These are phyloP conservation scores for Xanthoparmelia taractica DNA, from an alignment of 495 filamentous ascomycete genomes.

Conservation along the genomic window DNA sequence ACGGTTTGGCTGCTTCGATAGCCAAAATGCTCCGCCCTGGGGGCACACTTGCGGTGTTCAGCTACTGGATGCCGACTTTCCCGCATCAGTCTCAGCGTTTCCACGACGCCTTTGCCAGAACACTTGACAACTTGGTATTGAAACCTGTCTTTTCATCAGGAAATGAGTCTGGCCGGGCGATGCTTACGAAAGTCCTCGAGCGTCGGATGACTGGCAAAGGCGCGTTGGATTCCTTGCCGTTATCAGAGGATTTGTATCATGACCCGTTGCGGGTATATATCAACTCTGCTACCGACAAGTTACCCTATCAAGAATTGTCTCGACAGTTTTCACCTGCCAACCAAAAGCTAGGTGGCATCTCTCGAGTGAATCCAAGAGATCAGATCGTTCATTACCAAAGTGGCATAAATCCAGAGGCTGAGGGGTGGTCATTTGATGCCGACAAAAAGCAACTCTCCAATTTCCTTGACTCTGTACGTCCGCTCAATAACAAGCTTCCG, in stretches of 20 bases:
- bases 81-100: constrained; percentile 8
- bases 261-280: constrained; percentile 2
- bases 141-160: constrained; percentile 3
- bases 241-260: constrained; percentile 4
- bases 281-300: constrained; percentile 7
- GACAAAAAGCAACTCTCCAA: constrained; percentile 4
- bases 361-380: constrained; percentile 9
- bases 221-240: constrained; percentile 5
- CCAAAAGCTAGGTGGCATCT: constrained; percentile 1
- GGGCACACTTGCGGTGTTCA: constrained; percentile 8
- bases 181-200: constrained; percentile 11
- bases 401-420: constrained; percentile 5
- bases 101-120: constrained; percentile 5
- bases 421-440: constrained; percentile 1
- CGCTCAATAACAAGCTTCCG: constrained; percentile 9
- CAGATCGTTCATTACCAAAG: constrained; percentile 1
- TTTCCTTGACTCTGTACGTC: constrained; percentile 9
- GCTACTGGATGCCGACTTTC: constrained; percentile 11
- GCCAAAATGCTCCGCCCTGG: constrained; percentile 5
- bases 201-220: constrained; percentile 10
- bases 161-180: background rate
- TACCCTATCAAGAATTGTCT: constrained; percentile 6
- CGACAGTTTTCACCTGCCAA: constrained; percentile 7
- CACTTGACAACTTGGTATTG: constrained; percentile 1
- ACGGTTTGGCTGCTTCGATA: constrained; percentile 1